A percentile compares a stretch with the other conserved stretches of the same genome.
phyloP scores from a whole-genome alignment of 768 basidiomycete species.

The Pisolithus marmoratus region DNA sequence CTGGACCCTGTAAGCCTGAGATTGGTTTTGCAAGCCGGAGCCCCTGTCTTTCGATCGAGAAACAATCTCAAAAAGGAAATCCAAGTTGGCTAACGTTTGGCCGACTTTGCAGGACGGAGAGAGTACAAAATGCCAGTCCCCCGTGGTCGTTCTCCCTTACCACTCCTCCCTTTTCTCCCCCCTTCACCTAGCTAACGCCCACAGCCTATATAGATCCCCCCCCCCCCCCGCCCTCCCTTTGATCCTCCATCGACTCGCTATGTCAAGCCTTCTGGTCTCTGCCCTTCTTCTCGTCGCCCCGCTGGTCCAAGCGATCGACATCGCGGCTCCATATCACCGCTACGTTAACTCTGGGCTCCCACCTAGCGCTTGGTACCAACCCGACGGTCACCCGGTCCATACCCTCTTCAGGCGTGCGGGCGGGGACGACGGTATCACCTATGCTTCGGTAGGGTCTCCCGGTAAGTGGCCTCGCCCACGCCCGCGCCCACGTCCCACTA shows the following conservation, averaged over 20 bases:
- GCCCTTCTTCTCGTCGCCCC: conserved; percentile 22
- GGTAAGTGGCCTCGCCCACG: conserved; percentile 32
- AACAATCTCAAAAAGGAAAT: conserved; percentile 6
- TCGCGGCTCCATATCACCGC: conserved; percentile 12
- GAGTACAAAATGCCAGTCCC: conserved; percentile 22
- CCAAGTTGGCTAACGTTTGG: conserved; percentile 15
- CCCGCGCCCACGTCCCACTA: not conserved
- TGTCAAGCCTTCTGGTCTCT: conserved; percentile 19
- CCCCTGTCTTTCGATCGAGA: not conserved
- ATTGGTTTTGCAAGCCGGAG: too few species aligned
- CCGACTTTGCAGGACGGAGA: conserved; percentile 19
- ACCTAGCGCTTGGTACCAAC: conserved; percentile 54
- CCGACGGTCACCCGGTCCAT: conserved; percentile 52
- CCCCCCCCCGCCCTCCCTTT: conserved; percentile 38
- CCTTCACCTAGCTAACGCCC: conserved; percentile 7
- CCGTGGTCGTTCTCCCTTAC: not conserved
- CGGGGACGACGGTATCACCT: conserved; percentile 39
- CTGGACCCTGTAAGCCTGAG: too few species aligned
- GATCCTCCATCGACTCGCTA: conserved; percentile 26
- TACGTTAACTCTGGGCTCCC: conserved; percentile 16
- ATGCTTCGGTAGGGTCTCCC: conserved; percentile 53
- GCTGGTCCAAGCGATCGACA: conserved; percentile 15
- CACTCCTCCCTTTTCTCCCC: conserved; percentile 3
- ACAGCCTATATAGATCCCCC: conserved; percentile 7
- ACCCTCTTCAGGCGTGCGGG: conserved; percentile 53